Conservation (phyloP, 2,329 filamentous ascomycete species). For the Cytospora schulzeri region DNA sequence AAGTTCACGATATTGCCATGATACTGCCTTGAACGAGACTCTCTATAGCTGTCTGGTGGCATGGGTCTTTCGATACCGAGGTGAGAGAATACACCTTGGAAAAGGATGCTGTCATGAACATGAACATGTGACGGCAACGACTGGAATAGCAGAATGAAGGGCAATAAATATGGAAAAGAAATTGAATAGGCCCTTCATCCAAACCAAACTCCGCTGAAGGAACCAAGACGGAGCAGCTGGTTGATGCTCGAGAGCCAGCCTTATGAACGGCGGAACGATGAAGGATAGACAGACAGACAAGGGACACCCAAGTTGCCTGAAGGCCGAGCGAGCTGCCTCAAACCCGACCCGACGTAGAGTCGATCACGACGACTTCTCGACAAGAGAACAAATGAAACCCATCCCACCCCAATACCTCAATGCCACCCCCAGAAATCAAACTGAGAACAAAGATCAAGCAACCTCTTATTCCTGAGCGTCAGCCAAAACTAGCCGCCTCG, state of each 20-base stretch:
- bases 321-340: conserved; percentile 5
- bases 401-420: conserved; percentile 10
- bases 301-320: neutral
- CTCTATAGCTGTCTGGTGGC: neutral
- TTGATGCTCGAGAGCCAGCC: conserved; percentile 1
- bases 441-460: neutral
- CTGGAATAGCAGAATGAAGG: neutral
- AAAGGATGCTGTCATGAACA: neutral
- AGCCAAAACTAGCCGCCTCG: neutral
- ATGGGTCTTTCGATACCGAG: neutral
- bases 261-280: neutral
- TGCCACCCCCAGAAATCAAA: conserved; percentile 3
- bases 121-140: neutral
- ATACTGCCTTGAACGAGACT: neutral
- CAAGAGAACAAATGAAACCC: conserved; percentile 22
- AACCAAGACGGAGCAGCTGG: conserved; percentile 1
- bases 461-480: neutral
- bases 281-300: conserved; percentile 1
- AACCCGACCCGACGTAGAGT: neutral
- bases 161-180: neutral
- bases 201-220: neutral
- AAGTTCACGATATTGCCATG: neutral
- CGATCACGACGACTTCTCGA: neutral
- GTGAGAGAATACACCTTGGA: neutral
- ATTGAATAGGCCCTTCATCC: neutral